Evolutionary conservation across 106 monocot species (phyloP).

Genomic region (Acorus calamus): DNA sequence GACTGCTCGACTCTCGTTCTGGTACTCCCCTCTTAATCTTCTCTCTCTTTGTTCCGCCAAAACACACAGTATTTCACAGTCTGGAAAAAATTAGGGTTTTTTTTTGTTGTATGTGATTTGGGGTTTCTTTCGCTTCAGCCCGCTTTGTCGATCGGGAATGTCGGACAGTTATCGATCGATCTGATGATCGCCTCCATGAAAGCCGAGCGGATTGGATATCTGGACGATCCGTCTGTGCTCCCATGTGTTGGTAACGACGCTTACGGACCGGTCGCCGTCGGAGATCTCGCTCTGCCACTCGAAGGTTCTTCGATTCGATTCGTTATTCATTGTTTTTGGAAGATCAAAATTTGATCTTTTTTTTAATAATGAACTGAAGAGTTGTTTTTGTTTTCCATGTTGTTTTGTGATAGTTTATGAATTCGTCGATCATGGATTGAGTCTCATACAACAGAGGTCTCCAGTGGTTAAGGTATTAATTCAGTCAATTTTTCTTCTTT

Average conservation of each 20-base stretch:
- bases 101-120: neutral
- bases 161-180: slow-evolving; percentile 85
- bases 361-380: neutral
- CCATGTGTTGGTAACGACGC: slow-evolving; percentile 97
- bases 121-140: slow-evolving; percentile 32
- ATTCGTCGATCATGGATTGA: slow-evolving; percentile 24
- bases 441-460: slow-evolving; percentile 64
- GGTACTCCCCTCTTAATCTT: slow-evolving; percentile 21
- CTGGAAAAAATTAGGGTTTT: neutral
- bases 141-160: slow-evolving; percentile 89
- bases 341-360: neutral
- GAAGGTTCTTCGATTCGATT: slow-evolving; percentile 40
- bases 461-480: slow-evolving; percentile 51
- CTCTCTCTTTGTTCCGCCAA: neutral
- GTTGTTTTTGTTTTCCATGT: too few relatives aligned
- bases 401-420: slow-evolving; percentile 34
- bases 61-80: too few relatives aligned
- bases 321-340: neutral
- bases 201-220: slow-evolving; percentile 53
- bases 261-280: slow-evolving; percentile 51
- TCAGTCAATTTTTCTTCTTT: too few relatives aligned
- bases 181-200: slow-evolving; percentile 53
- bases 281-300: slow-evolving; percentile 70
- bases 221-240: slow-evolving; percentile 84
- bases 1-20: slow-evolving; percentile 63